Evolutionary conservation across 75 land plant species (phyloP), one percentile per base, ranked within the genome.

Genomic region (Cupressus sempervirens): DNA sequence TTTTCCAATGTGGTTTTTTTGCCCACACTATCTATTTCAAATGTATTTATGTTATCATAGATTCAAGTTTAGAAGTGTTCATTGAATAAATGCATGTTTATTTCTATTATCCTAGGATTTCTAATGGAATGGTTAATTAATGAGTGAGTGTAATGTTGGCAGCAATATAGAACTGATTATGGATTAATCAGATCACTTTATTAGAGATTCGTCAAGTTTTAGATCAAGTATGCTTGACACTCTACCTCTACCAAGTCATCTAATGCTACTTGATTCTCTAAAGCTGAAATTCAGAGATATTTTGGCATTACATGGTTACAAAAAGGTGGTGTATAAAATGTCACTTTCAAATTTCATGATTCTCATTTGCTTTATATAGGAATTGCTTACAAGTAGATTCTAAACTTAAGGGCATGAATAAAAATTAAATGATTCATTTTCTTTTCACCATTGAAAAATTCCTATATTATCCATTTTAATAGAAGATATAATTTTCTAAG

Each of bases 141-240:
- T 48, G 52, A 48, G 52, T 75, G 67, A 53, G 7, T 32, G 20
- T 53, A 36, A 52, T 34, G 48, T 36, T 76, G 40, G 36, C 93
- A 94, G 95, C 65, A 95, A 88, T 62, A 86, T 84, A n/a, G 88
- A 86, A 82, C 93, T 92, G 45, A 73, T 70, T 73, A 82, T 87
- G 70, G 96, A 92, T 84, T 98, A 98, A 84, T 95, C 98, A 36
- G 98, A 96, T 82, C 85, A 85, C 20, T 98, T 98, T 82, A 84
- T 91, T 88, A 89, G 83, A 84, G 90, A 98, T 65, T 96, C 99
- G 45, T 84, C 88, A 45, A 81, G 79, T 26, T 94, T 94, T 88
- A 53, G 85, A 52, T 83, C 83, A 4, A 80, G 85, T 52, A 89
- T 92, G 89, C 85, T 89, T 26, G 80, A 74, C 41, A 88, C 90